A percentile compares a stretch with the other conserved stretches of the same genome.
These are phyloP conservation scores for Paradendryphiella salina DNA, from an alignment of 2,329 filamentous ascomycete genomes.

Conservation along the genomic window DNA sequence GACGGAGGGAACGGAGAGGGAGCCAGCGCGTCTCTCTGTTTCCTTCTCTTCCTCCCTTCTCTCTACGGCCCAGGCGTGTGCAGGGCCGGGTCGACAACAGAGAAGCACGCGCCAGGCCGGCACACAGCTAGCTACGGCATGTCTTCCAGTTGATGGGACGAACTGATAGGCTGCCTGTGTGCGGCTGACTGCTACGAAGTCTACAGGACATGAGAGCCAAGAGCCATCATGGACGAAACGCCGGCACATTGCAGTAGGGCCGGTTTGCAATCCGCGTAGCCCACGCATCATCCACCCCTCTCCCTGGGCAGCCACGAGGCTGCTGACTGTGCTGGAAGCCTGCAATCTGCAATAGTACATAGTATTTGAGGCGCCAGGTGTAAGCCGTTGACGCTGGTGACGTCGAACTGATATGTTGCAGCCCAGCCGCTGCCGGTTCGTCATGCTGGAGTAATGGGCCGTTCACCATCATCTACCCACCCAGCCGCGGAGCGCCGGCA, in stretches of 20 bases:
- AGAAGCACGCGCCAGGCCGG: slow-evolving; percentile 1
- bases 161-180: slow-evolving; percentile 5
- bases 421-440: neutral
- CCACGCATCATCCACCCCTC: neutral
- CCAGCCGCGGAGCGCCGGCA: neutral
- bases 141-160: slow-evolving; percentile 1
- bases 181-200: slow-evolving; percentile 12
- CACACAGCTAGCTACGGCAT: slow-evolving; percentile 6
- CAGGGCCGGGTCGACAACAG: neutral
- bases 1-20: neutral
- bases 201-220: slow-evolving; percentile 11
- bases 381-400: neutral
- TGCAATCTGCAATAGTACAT: neutral
- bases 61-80: no score
- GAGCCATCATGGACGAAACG: slow-evolving; percentile 10
- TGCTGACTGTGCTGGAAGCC: neutral
- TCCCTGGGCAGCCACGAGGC: neutral
- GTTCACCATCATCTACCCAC: neutral
- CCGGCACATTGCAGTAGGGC: slow-evolving; percentile 15
- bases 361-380: neutral
- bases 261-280: slow-evolving; percentile 9
- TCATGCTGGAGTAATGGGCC: neutral
- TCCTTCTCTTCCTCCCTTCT: neutral
- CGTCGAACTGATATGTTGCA: neutral
- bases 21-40: neutral